A percentile compares a stretch with the other conserved stretches of the same genome.
phyloP scores from a whole-genome alignment of 2,329 filamentous ascomycete genomes.

The Neopestalotiopsis sp. region DNA sequence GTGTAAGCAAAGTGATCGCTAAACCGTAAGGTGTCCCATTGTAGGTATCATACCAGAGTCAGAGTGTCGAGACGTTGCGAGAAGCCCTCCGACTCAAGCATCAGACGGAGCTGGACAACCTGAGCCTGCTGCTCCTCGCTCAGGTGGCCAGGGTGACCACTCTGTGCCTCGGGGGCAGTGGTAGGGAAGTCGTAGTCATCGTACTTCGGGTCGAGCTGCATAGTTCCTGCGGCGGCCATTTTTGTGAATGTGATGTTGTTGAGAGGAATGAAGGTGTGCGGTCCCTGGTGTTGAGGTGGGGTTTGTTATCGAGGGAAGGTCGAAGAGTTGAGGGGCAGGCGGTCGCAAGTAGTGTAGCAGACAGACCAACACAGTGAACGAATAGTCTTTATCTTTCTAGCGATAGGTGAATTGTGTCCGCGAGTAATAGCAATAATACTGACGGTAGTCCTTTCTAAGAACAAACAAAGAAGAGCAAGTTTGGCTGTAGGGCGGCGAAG shows the following conservation, averaged over 20 bases:
- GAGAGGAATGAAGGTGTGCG: neutral
- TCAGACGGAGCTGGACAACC: constrained; percentile 81
- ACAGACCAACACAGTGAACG: neutral
- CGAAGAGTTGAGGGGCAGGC: neutral
- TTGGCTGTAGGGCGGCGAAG: neutral
- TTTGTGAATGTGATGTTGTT: constrained; percentile 16
- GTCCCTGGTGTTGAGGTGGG: constrained; percentile 8
- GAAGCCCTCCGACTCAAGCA: constrained; percentile 84
- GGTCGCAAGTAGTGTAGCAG: neutral
- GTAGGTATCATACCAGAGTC: constrained; percentile 71
- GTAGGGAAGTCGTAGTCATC: constrained; percentile 95
- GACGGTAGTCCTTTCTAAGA: neutral
- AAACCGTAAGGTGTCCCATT: neutral
- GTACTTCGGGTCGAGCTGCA: constrained; percentile 84
- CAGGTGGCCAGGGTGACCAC: constrained; percentile 88
- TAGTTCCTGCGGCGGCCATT: constrained; percentile 33
- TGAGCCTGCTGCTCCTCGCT: constrained; percentile 87
- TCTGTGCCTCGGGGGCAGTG: constrained; percentile 70
- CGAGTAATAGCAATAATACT: neutral
- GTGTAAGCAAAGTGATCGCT: neutral
- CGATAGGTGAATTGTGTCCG: constrained; percentile 1
- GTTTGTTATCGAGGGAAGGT: constrained; percentile 3
- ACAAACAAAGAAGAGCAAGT: constrained; percentile 2
- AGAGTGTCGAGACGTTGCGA: constrained; percentile 88
- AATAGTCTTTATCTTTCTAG: neutral